Base-by-base conservation (phyloP, 2,329 filamentous ascomycete species). In the Ophiostoma sp. region DNA sequence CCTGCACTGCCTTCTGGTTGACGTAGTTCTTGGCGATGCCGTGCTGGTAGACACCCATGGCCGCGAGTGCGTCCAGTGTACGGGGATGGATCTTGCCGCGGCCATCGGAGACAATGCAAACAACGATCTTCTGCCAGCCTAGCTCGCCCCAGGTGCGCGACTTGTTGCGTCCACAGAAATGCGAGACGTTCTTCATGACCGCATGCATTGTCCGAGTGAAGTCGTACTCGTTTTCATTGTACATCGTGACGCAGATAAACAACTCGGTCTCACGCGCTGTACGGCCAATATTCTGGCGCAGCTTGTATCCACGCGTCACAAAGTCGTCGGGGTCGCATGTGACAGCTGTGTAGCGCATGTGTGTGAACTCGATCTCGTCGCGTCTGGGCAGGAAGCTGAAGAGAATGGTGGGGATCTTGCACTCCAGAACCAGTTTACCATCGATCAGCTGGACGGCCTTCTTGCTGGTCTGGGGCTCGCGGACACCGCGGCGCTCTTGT, bases 191-290 rank as follows among this genome's bases (percentile, higher is more conserved):
- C 78, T 96, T 93, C 91, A 99, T 96, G 68, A 99, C 92, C 68
- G 94, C 95, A 77, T 98, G 92, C 94, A 99, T 98, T 0, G 95
- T 99, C 64, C 95, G 87, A 6, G 95, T 97, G 74, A 99, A 99
- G 76, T 93, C 87, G 74, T 97, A 92, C 76, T 98, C 95, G 78
- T 97, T 91, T 79, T 99, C 95, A 78, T 99, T 99, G 82, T 99
- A 99, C 94, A 97, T 97, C 69, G 94, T 98, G 67, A 98, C 87
- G 45, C 93, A 94, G 74, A 98, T 97, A 78, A 98, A 97, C 1
- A 98, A 82, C 80, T 98, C 94, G 0, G 94, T 97, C 75, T 97
- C 91, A 67, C 94, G 85, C 3, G 92, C 90, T 78, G 97, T 97
- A 68, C 92, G 92, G 76, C 97, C 97, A 38, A 98, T 86, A 76